phyloP scores from a whole-genome alignment of 2,329 filamentous ascomycete species.

The Teratosphaeria epicoccoides region DNA sequence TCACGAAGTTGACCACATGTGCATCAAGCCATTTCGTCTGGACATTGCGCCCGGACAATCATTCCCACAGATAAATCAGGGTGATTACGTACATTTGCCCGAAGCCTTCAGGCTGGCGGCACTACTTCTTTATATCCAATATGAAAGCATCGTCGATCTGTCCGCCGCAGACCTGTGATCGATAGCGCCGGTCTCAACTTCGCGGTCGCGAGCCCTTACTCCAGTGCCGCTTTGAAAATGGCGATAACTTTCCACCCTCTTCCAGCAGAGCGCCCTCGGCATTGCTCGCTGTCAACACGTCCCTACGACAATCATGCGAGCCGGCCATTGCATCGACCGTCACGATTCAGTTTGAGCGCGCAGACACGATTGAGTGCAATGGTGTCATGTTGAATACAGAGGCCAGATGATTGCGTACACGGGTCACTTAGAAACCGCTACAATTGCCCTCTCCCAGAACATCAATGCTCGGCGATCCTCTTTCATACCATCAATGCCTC shows the following conservation, averaged over 20 bases:
- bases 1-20: background rate
- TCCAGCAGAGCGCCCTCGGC: constrained; percentile 2
- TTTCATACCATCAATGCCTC: too few relatives aligned
- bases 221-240: constrained; percentile 3
- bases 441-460: too few relatives aligned
- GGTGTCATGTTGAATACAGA: too few relatives aligned
- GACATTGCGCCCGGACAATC: background rate
- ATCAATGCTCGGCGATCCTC: too few relatives aligned
- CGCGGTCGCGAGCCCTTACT: constrained; percentile 9
- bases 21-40: too few relatives aligned
- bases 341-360: too few relatives aligned
- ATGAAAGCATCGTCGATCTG: constrained; percentile 12
- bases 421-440: too few relatives aligned
- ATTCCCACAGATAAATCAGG: background rate
- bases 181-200: constrained; percentile 12
- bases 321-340: too few relatives aligned
- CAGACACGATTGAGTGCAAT: too few relatives aligned
- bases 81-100: background rate
- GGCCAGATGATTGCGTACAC: too few relatives aligned
- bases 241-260: constrained; percentile 9
- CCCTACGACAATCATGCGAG: constrained; percentile 16
- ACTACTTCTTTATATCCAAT: constrained; percentile 5
- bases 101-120: too few relatives aligned
- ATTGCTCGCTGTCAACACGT: constrained; percentile 9
- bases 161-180: constrained; percentile 7